These are phyloP conservation scores for Thalassiosira profunda DNA, from an alignment of 108 stramenopile genomes.

Conservation along the genomic window DNA sequence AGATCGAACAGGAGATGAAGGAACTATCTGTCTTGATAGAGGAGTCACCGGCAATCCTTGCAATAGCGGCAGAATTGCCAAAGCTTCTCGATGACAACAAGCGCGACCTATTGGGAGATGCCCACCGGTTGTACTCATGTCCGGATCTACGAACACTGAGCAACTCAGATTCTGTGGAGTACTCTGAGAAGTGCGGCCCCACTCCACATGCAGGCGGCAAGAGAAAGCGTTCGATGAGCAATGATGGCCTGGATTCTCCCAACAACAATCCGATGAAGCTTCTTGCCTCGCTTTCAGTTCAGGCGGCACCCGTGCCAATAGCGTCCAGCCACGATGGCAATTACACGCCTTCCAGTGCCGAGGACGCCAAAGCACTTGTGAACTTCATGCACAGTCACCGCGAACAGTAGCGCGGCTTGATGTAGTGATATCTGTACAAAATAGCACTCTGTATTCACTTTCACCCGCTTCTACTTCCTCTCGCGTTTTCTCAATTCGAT, in stretches of 20 bases:
- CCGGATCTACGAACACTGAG: conserved; percentile 4
- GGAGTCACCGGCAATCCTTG: conserved; percentile 53
- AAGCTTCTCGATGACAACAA: conserved; percentile 1
- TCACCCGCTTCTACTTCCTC: background rate
- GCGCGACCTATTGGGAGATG: background rate
- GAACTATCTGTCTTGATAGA: conserved; percentile 71
- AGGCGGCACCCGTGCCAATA: conserved; percentile 41
- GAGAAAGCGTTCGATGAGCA: conserved; percentile 7
- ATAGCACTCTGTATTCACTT: no score
- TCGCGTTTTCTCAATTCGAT: conserved; percentile 11
- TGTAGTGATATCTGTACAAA: background rate
- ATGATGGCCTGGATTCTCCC: conserved; percentile 1
- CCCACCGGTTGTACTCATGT: conserved; percentile 9
- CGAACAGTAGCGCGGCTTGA: background rate
- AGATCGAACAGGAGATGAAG: conserved; percentile 70
- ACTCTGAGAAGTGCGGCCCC: background rate
- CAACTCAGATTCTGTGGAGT: background rate
- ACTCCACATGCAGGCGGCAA: conserved; percentile 3
- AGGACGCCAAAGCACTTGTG: conserved; percentile 83
- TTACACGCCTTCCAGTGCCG: conserved; percentile 16
- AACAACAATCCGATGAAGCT: conserved; percentile 44
- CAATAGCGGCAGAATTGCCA: conserved; percentile 23
- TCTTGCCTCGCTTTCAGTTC: conserved; percentile 48
- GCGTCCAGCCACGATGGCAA: conserved; percentile 2
- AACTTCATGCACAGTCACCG: conserved; percentile 73